phyloP scores from a whole-genome alignment of 306 rosid species.

The apple (Malus domestica) region ASM211411v1 NC_041802.1:14032001-14032500 shows the following conservation, averaged over 20 bases:
- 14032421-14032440: neutral
- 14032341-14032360: neutral
- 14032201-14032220: constrained; percentile 4
- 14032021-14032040: constrained; percentile 34
- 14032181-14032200: constrained; percentile 40
- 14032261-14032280: constrained; percentile 52
- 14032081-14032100: constrained; percentile 48
- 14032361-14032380: neutral
- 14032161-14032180: constrained; percentile 12
- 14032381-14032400: neutral
- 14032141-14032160: constrained; percentile 42
- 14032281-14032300: constrained; percentile 31
- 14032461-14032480: neutral
- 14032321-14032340: neutral
- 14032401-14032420: neutral
- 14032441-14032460: neutral
- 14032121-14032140: constrained; percentile 39
- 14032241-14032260: constrained; percentile 46
- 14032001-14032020: constrained; percentile 45
- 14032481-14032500: neutral
- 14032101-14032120: constrained; percentile 32
- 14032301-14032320: neutral
- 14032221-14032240: constrained; percentile 48
- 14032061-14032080: constrained; percentile 42
- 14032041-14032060: constrained; percentile 26